These are phyloP conservation scores for Ustilago tritici DNA, from an alignment of 1,284 basidiomycete genomes.

Conservation along the genomic window DNA sequence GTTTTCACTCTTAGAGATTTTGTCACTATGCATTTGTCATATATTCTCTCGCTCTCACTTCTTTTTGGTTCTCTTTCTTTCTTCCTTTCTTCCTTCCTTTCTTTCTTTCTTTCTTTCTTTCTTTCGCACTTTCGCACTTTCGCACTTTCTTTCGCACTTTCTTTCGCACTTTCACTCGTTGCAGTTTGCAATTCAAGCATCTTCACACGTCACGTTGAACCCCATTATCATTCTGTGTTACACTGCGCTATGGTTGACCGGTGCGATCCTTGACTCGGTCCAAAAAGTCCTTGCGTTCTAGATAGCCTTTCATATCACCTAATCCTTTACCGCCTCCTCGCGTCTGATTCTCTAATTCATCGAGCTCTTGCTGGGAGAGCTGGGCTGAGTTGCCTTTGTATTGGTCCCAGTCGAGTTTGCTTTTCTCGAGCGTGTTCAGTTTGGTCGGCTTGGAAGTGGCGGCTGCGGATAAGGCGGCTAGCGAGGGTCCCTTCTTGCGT, in stretches of 20 bases:
- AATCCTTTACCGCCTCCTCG: constrained; percentile 62
- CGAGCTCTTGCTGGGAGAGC: constrained; percentile 57
- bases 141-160: constrained; percentile 3
- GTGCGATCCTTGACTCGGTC: constrained; percentile 63
- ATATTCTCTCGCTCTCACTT: neutral
- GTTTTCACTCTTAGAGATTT: neutral
- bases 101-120: too few relatives aligned
- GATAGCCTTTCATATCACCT: constrained; percentile 65
- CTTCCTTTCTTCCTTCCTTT: neutral
- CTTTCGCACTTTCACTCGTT: constrained; percentile 1
- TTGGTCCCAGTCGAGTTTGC: constrained; percentile 66
- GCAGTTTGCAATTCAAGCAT: neutral
- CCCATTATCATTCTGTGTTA: too few relatives aligned
- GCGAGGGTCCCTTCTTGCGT: constrained; percentile 50
- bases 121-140: neutral
- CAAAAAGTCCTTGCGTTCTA: constrained; percentile 64
- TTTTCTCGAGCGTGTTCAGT: constrained; percentile 68
- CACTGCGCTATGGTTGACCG: constrained; percentile 9
- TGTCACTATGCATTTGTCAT: neutral
- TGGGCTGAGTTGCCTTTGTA: constrained; percentile 35
- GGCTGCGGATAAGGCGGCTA: constrained; percentile 50
- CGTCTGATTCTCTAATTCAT: constrained; percentile 67
- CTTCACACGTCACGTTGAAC: too few relatives aligned
- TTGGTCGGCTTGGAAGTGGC: constrained; percentile 53
- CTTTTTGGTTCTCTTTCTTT: constrained; percentile 1